A percentile compares a stretch with the other conserved stretches of the same genome.
Conservation (phyloP, 1,284 basidiomycete genomes). For the Erythrobasidium hasegawianum region DNA sequence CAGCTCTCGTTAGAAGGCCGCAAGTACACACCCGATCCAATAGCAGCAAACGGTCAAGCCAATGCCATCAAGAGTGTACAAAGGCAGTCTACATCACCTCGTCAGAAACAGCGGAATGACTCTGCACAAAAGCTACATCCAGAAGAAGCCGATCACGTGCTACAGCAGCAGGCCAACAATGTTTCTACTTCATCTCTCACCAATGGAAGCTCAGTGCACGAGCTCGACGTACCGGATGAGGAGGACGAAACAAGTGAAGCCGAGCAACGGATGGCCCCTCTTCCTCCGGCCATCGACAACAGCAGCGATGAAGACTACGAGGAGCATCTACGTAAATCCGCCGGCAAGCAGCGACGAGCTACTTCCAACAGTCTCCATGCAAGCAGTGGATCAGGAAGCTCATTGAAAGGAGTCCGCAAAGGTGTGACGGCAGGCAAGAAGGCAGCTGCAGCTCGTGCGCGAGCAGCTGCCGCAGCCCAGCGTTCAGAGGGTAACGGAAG, state of each 20-base stretch:
- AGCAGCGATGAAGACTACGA: constrained; percentile 27
- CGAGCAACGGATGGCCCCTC: background rate
- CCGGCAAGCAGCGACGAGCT: background rate
- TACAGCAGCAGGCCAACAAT: too few species aligned
- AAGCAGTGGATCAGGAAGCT: background rate
- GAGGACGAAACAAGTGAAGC: constrained; percentile 24
- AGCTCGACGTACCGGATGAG: constrained; percentile 5
- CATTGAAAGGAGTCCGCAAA: background rate
- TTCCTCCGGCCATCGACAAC: constrained; percentile 7
- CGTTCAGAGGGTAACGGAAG: too few species aligned
- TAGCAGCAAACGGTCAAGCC: too few species aligned
- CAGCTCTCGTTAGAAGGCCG: too few species aligned
- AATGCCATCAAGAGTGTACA: too few species aligned
- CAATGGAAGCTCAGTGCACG: background rate
- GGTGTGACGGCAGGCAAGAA: background rate
- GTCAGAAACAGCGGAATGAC: background rate
- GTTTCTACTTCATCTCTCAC: background rate
- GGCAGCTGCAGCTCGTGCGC: background rate
- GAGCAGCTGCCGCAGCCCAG: background rate
- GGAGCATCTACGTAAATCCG: background rate
- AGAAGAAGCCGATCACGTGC: too few species aligned
- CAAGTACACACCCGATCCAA: too few species aligned
- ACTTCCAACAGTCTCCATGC: background rate
- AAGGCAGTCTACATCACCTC: too few species aligned
- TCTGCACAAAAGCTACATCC: constrained; percentile 3